Evolutionary conservation across 495 filamentous ascomycete species (phyloP).

Genomic region (Xylaria flabelliformis): DNA sequence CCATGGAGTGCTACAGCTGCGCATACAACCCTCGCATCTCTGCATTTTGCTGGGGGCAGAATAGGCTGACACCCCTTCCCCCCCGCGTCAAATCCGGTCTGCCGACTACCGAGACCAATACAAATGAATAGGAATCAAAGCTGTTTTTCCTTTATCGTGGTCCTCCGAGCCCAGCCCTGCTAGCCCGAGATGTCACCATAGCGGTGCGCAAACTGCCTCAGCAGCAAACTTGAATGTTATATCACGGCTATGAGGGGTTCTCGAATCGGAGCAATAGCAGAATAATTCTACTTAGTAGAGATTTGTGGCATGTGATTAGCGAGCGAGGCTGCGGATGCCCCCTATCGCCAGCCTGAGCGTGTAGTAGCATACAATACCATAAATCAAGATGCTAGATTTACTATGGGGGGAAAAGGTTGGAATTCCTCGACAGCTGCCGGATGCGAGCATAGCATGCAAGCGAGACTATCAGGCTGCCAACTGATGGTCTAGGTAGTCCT

Average conservation of each 20-base stretch:
- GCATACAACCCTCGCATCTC: conserved; percentile 9
- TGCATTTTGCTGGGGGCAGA: conserved; percentile 13
- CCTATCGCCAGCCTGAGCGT: no score
- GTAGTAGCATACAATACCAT: not conserved
- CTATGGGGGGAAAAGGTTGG: no score
- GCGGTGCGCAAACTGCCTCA: not conserved
- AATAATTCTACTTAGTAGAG: not conserved
- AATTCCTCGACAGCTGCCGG: no score
- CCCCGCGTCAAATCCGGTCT: not conserved
- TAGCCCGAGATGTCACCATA: not conserved
- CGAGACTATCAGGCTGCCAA: no score
- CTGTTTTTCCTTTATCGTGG: not conserved
- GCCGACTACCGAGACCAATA: conserved; percentile 18
- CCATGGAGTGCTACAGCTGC: not conserved
- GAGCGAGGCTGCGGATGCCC: not conserved
- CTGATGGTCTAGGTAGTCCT: not conserved
- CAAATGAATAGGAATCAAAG: not conserved
- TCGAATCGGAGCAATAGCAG: not conserved
- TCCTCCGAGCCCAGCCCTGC: not conserved
- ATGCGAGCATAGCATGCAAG: no score
- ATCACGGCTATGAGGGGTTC: not conserved
- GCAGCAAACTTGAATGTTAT: not conserved
- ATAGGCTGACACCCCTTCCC: not conserved
- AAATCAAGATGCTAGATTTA: not conserved
- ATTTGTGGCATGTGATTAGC: not conserved